Conservation (phyloP, 2,329 filamentous ascomycete species). For the Fusarium albidum region DNA sequence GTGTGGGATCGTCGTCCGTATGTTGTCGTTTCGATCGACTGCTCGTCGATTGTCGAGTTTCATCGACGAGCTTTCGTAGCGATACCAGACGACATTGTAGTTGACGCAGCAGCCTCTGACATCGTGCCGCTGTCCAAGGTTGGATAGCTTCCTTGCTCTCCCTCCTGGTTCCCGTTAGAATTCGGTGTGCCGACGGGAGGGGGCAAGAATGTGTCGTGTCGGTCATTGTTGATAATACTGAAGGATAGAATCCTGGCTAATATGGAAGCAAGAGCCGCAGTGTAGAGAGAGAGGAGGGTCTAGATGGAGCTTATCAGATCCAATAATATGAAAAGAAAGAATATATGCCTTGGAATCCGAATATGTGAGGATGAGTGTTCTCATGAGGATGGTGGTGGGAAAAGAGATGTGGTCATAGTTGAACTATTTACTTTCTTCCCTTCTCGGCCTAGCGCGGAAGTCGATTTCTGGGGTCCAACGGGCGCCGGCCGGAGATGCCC, state of each 20-base stretch:
- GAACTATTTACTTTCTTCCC: constrained; percentile 44
- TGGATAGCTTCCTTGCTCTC: constrained; percentile 33
- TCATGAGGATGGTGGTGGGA: constrained; percentile 13
- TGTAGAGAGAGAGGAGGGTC: not conserved
- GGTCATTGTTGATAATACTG: constrained; percentile 10
- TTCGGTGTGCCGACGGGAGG: constrained; percentile 28
- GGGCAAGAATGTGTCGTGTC: constrained; percentile 4
- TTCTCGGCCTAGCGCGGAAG: constrained; percentile 37
- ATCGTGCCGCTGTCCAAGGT: constrained; percentile 58
- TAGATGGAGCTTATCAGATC: not conserved
- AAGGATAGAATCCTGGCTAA: not conserved
- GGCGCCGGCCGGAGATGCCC: constrained; percentile 21
- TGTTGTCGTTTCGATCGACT: constrained; percentile 34
- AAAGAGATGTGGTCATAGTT: constrained; percentile 2
- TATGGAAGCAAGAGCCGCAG: not conserved
- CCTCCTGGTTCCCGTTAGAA: constrained; percentile 3
- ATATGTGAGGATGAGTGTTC: not conserved
- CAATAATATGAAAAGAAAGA: not conserved
- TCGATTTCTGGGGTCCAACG: constrained; percentile 20
- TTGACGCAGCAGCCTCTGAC: constrained; percentile 56
- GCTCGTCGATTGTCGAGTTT: constrained; percentile 23
- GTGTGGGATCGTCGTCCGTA: constrained; percentile 4
- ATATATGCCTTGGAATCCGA: not conserved
- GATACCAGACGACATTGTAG: constrained; percentile 53
- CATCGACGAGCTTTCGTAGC: constrained; percentile 46